A percentile compares a stretch with the other conserved stretches of the same genome.
phyloP scores from a whole-genome alignment of 2,329 filamentous ascomycete species.

The Scedosporium minutisporum region DNA sequence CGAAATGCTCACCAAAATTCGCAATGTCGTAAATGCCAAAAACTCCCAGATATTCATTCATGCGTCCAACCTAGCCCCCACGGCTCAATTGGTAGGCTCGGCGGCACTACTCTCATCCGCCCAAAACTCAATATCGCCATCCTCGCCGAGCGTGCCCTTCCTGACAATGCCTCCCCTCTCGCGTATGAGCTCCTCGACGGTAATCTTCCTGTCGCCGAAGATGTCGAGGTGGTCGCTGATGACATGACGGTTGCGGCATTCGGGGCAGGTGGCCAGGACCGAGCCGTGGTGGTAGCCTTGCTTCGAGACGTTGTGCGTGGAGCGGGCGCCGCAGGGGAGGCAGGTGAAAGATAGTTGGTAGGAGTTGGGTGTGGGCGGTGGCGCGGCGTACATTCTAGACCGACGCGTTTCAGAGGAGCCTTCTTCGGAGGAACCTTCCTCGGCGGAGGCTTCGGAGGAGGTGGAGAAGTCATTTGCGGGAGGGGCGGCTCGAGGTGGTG shows the following conservation, averaged over 20 bases:
- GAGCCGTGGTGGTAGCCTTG: conserved; percentile 92
- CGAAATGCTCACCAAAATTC: background rate
- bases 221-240: conserved; percentile 82
- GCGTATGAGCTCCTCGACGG: conserved; percentile 67
- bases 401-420: conserved; percentile 7
- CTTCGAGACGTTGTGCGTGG: conserved; percentile 79
- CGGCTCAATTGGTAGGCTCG: background rate
- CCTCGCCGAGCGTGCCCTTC: conserved; percentile 59
- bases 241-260: conserved; percentile 77
- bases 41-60: background rate
- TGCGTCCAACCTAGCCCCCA: background rate
- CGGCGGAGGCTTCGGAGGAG: conserved; percentile 1
- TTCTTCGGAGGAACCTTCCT: conserved; percentile 9
- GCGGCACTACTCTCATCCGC: conserved; percentile 47
- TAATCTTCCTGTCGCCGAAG: conserved; percentile 61
- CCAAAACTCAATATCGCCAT: conserved; percentile 91
- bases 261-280: conserved; percentile 78
- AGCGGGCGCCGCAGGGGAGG: conserved; percentile 70
- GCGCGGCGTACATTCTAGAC: conserved; percentile 19
- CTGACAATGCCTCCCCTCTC: conserved; percentile 68
- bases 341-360: conserved; percentile 93
- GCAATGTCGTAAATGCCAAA: background rate
- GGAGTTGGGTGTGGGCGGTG: conserved; percentile 44
- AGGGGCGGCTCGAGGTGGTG: background rate
- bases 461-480: conserved; percentile 1